These are phyloP conservation scores for Colletotrichum plurivorum DNA, from an alignment of 2,329 filamentous ascomycete genomes.

Conservation along the genomic window DNA sequence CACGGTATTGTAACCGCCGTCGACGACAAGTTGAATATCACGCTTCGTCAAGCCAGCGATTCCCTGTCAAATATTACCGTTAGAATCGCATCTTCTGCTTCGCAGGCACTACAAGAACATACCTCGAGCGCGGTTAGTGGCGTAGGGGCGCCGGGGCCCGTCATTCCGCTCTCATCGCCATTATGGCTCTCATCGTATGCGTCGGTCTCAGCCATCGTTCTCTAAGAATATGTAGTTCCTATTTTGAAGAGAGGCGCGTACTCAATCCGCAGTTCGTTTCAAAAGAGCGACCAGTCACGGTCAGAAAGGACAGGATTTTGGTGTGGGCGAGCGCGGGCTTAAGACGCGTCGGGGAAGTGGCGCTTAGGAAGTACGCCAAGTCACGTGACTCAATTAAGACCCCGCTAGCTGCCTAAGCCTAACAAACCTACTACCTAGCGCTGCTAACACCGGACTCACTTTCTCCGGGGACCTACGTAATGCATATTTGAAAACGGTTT, in stretches of 20 bases:
- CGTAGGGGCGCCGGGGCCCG: conserved; percentile 93
- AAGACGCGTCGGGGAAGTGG: conserved; percentile 52
- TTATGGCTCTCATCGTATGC: conserved; percentile 77
- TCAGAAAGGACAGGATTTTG: neutral
- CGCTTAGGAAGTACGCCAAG: conserved; percentile 52
- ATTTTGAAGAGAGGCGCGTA: no score
- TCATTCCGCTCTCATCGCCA: conserved; percentile 79
- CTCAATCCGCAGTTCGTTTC: no score
- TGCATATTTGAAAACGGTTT: no score
- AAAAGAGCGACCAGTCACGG: no score
- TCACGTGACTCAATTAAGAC: conserved; percentile 50
- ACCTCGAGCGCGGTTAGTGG: conserved; percentile 90
- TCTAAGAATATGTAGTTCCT: no score
- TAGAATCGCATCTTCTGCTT: neutral
- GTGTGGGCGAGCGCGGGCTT: conserved; percentile 15
- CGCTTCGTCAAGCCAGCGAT: conserved; percentile 91
- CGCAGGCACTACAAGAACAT: conserved; percentile 46
- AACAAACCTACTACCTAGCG: conserved; percentile 2
- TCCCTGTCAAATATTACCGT: conserved; percentile 68
- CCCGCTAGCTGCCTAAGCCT: conserved; percentile 30
- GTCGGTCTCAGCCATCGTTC: conserved; percentile 64
- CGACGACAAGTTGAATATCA: conserved; percentile 92
- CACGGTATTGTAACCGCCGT: conserved; percentile 95
- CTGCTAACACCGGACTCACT: no score
- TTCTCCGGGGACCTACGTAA: no score